Conservation (phyloP, 306 rosid genomes). For the Cucurbita pepo region DNA sequence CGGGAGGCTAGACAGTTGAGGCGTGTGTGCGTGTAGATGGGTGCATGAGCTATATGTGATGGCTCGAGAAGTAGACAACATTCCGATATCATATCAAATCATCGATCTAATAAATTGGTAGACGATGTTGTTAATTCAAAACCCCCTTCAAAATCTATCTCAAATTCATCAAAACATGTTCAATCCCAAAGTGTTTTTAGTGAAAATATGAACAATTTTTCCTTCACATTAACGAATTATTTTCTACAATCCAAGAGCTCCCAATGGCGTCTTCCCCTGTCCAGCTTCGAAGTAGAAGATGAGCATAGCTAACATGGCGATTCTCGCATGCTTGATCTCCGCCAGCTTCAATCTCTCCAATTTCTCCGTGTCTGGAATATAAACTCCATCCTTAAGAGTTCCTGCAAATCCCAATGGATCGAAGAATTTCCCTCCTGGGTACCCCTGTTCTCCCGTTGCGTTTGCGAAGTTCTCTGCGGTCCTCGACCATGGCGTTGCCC, state of each 20-base stretch:
- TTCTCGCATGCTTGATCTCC: conserved; percentile 87
- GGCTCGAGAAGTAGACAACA: too few relatives aligned
- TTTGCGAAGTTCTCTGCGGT: conserved; percentile 81
- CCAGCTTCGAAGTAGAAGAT: conserved; percentile 97
- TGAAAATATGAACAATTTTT: neutral
- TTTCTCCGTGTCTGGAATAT: conserved; percentile 51
- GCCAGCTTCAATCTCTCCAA: conserved; percentile 79
- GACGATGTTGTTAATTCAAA: neutral
- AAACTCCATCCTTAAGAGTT: conserved; percentile 37
- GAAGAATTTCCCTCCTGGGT: conserved; percentile 92
- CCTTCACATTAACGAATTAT: neutral
- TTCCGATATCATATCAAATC: too few relatives aligned
- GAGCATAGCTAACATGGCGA: conserved; percentile 94
- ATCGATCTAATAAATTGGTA: too few relatives aligned
- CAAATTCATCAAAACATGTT: neutral
- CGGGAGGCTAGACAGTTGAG: too few relatives aligned
- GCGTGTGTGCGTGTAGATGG: too few relatives aligned
- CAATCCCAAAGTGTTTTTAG: neutral
- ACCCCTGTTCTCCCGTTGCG: conserved; percentile 83
- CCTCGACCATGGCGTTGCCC: conserved; percentile 98
- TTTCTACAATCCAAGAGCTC: conserved; percentile 85
- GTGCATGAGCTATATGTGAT: too few relatives aligned
- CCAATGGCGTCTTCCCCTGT: conserved; percentile 95
- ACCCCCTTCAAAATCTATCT: neutral
- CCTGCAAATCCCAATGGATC: conserved; percentile 79